Base-by-base conservation (phyloP, 1,284 basidiomycete genomes). In the Ustilago trichophora region DNA sequence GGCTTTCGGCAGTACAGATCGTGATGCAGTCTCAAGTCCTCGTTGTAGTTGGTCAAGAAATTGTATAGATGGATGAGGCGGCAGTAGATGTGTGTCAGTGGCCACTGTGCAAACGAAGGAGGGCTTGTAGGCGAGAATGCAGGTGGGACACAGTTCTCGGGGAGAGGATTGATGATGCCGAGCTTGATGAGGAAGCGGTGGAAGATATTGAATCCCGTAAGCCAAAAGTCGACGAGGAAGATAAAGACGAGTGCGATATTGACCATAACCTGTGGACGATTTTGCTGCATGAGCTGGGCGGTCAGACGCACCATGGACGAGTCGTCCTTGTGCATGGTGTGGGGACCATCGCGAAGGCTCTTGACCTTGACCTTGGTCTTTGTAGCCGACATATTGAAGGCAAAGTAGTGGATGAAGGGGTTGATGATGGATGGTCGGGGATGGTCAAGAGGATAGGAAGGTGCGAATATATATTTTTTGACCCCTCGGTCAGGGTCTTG, bases 111-210 rank as follows among this genome's bases (percentile, higher is more conserved):
- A 27, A 67, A 57, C 9, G 64, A 43, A 26, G 64, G 64, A 5
- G 64, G 64, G 21, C 49, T 60, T 22, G 64, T 56, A 7, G 64
- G 64, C 6, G 64, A 60, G 29, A 62, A 67, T 3, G 56, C 57
- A 3, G 64, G 64, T 16, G 64, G 64, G 0, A 67, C 57, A 31
- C 64, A 49, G 27, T 54, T 50, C 16, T 33, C 45, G 1, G 64
- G 31, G 4, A 51, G 36, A n/a, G 55, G 48, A 10, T 31, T 31
- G 41, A 57, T 38, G 33, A 67, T 33, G 26, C 40, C 44, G 12
- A 67, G 46, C 49, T 57, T 60, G 48, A 62, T 24, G 24, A 67
- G 64, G 11, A 42, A 7, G 13, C 51, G 41, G 24, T 67, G 64
- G 22, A 60, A 34, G 6, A 67, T 19, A 25, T 67, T 60, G 50